Base-by-base conservation (phyloP, 306 rosid species). In the Rosa lucieae region DNA sequence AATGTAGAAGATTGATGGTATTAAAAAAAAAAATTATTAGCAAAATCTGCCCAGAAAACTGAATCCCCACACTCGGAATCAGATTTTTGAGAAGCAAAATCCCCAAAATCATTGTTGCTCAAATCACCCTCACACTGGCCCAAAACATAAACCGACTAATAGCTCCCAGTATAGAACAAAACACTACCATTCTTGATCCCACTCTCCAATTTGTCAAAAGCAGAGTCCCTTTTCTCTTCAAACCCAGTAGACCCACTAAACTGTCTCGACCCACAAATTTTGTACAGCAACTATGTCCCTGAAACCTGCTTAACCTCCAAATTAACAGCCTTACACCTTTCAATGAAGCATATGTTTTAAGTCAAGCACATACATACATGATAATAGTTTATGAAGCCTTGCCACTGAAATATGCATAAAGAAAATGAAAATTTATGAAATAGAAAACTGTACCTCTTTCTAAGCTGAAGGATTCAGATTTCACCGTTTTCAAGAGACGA, bases 61-160 rank as follows among this genome's bases (percentile, higher is more conserved):
- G 92, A 82, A 26, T 84, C 51, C 15, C 90, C 91, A 55, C 99
- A 95, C 51, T 81, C 78, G n/a, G 56, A 44, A 52, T 79, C 80
- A 13, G 86, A 78, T 83, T 85, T 73, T 79, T 87, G 56, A 95
- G 29, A 26, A 26, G 29, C 67, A 84, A 98, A 95, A 59, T 73
- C 84, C 4, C 78, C 91, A 82, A 97, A 95, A 85, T 89, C 95
- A 14, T 73, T 86, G 73, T 48, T 78, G 35, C 86, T 82, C 85
- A 95, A 84, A 87, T 84, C 82, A 17, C 98, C 92, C 46, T 95
- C 92, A 35, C 99, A 95, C 90, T 95, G 99, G 4, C 94, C 99
- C 87, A 93, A 73, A 58, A 88, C 97, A 73, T 91, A 95, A 8
- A 95, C 73, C 10, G 92, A 85, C 85, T 88, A 82, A 65, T 87